A percentile compares a stretch with the other conserved stretches of the same genome.
These are phyloP conservation scores for Suhomyces wounanorum DNA, from an alignment of 1,139 yeast species.

Conservation along the genomic window DNA sequence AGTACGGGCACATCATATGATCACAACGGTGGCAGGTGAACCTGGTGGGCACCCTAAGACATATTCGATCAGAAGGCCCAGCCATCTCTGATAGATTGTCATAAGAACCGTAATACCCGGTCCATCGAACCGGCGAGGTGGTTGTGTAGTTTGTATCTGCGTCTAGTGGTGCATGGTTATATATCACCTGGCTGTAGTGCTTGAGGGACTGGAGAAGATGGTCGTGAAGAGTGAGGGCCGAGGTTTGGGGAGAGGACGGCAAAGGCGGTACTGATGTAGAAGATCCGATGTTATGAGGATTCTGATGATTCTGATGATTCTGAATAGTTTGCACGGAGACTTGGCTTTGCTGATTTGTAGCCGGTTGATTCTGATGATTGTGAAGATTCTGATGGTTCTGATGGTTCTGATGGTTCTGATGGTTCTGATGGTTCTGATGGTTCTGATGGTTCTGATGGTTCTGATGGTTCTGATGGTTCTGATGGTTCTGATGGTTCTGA, in stretches of 20 bases:
- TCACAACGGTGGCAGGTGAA: slow-evolving; percentile 50
- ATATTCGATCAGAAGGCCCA: neutral
- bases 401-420: neutral
- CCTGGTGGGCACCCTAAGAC: slow-evolving; percentile 29
- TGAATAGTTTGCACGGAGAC: neutral
- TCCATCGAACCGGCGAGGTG: slow-evolving; percentile 1
- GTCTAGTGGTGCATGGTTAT: slow-evolving; percentile 11
- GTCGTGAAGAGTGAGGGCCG: slow-evolving; percentile 11
- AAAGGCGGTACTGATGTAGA: neutral
- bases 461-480: neutral
- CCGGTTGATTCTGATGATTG: too few relatives aligned
- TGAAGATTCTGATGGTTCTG: too few relatives aligned
- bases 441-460: neutral
- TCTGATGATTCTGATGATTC: neutral
- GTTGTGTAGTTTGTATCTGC: slow-evolving; percentile 5
- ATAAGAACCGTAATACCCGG: neutral
- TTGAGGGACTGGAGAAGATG: slow-evolving; percentile 22
- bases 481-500: neutral
- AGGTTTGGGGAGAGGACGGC: neutral
- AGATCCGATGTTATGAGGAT: neutral
- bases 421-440: neutral
- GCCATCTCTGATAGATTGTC: neutral
- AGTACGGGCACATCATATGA: slow-evolving; percentile 59
- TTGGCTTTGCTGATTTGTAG: neutral
- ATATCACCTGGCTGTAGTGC: slow-evolving; percentile 34